Conservation (phyloP, 192 early-diverging fungal genomes). For the Coemansia sp. region DNA sequence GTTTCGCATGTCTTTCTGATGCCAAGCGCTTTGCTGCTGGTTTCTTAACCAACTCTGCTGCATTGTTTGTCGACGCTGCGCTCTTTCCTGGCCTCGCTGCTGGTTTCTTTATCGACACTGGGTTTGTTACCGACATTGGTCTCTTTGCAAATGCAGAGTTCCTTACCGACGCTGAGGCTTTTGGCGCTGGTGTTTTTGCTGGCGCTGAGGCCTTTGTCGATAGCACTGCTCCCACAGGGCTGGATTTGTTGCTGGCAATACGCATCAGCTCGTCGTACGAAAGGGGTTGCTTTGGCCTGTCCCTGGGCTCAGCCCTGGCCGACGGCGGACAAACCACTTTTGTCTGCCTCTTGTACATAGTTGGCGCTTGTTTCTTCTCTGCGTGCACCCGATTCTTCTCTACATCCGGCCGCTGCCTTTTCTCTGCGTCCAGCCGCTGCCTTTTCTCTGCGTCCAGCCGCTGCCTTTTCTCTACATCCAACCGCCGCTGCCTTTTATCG, state of each 20-base stretch:
- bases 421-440: slow-evolving; percentile 5
- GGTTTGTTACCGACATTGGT: neutral
- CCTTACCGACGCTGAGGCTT: neutral
- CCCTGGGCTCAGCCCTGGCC: neutral
- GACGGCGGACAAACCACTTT: neutral
- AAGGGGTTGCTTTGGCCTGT: slow-evolving; percentile 10
- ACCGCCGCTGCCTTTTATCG: slow-evolving; percentile 29
- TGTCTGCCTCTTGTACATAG: neutral
- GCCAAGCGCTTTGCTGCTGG: neutral
- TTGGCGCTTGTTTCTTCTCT: neutral
- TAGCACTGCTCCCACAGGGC: neutral
- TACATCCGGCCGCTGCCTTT: neutral
- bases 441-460: slow-evolving; percentile 10
- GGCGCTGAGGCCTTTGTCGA: neutral
- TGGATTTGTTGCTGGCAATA: slow-evolving; percentile 26
- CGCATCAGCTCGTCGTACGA: slow-evolving; percentile 50
- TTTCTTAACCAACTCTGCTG: neutral
- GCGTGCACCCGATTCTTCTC: neutral
- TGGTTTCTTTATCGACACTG: neutral
- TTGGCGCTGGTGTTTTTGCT: neutral
- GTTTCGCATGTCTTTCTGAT: neutral
- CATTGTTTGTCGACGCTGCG: neutral
- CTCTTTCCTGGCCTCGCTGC: neutral
- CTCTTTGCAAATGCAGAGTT: neutral
- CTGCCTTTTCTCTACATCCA: slow-evolving; percentile 29